A percentile compares a stretch with the other conserved stretches of the same genome.
Evolutionary conservation across 2,329 filamentous ascomycete genomes (phyloP).

Genomic region (Zymoseptoria pseudotritici): DNA sequence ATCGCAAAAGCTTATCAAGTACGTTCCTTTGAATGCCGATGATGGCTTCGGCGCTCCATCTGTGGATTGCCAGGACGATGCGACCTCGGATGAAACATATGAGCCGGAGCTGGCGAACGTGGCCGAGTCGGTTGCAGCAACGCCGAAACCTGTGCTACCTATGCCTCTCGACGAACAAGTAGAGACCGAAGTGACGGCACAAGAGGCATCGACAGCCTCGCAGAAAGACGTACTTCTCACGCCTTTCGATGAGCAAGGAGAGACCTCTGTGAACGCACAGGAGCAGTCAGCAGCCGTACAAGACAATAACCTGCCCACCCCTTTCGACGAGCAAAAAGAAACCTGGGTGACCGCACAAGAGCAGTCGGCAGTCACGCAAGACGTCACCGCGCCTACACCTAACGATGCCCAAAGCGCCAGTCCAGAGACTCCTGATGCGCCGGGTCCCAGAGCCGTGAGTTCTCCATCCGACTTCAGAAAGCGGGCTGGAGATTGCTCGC

Average conservation of each 20-base stretch:
- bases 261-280: neutral
- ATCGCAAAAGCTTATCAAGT: neutral
- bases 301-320: neutral
- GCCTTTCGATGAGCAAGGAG: neutral
- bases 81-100: too few species aligned
- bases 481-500: neutral
- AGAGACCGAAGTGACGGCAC: too few species aligned
- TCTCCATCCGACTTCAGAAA: neutral
- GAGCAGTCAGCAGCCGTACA: neutral
- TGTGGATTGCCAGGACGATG: too few species aligned
- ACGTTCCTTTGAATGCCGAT: neutral
- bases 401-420: neutral
- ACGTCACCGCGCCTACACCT: too few species aligned
- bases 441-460: neutral
- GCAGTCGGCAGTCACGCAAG: neutral
- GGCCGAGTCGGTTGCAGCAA: too few species aligned
- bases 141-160: too few species aligned
- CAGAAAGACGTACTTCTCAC: too few species aligned
- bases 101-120: too few species aligned
- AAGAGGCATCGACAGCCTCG: too few species aligned
- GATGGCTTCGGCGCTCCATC: too few species aligned
- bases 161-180: too few species aligned
- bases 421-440: neutral
- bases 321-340: neutral
- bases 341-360: neutral